phyloP scores from a whole-genome alignment of 2,329 filamentous ascomycete genomes.

The Fusarium citri region DNA sequence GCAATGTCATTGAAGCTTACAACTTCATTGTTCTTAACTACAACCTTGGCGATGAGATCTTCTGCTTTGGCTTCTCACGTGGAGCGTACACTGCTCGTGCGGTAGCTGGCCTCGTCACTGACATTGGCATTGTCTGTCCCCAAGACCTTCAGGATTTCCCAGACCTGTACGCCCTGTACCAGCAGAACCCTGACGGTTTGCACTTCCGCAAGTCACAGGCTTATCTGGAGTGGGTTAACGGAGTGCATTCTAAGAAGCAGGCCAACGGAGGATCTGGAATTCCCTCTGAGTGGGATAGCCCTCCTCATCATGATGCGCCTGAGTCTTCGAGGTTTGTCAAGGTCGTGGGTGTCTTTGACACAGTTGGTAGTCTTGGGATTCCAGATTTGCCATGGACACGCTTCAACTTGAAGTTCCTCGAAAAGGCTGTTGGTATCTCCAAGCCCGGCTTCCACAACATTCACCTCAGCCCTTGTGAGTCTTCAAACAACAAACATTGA shows the following conservation, averaged over 20 bases:
- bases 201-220: constrained; percentile 40
- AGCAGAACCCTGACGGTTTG: constrained; percentile 35
- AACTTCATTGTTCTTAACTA: constrained; percentile 53
- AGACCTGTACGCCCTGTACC: constrained; percentile 42
- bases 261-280: constrained; percentile 11
- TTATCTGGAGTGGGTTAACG: constrained; percentile 42
- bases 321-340: constrained; percentile 38
- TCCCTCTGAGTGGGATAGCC: constrained; percentile 30
- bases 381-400: constrained; percentile 41
- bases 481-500: not conserved
- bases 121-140: constrained; percentile 46
- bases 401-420: constrained; percentile 40
- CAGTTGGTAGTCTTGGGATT: constrained; percentile 43
- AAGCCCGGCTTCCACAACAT: constrained; percentile 44
- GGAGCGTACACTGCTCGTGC: constrained; percentile 54
- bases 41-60: constrained; percentile 47
- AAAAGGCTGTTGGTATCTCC: constrained; percentile 29
- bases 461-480: constrained; percentile 43
- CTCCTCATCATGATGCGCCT: constrained; percentile 40
- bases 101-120: constrained; percentile 47
- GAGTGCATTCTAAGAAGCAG: constrained; percentile 34
- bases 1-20: constrained; percentile 52
- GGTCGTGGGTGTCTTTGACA: constrained; percentile 44
- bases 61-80: constrained; percentile 52
- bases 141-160: constrained; percentile 45